These are phyloP conservation scores for Starmera dryadoides DNA, from an alignment of 805 yeast genomes.

Conservation along the genomic window DNA sequence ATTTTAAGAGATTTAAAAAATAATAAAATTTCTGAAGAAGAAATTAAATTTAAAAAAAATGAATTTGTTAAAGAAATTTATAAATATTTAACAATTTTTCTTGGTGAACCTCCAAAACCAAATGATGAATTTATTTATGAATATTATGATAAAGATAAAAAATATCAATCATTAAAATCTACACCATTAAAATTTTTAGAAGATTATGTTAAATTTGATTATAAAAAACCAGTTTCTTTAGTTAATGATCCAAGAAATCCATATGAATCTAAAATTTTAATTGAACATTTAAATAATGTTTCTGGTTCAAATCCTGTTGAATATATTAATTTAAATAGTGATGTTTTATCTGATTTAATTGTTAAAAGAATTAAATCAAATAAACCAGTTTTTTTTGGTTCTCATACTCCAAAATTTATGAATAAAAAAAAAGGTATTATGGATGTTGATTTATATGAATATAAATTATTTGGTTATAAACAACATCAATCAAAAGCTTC, in stretches of 20 bases:
- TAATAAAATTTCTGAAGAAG: conserved; percentile 13
- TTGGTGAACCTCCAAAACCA: conserved; percentile 79
- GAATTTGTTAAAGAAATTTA: conserved; percentile 53
- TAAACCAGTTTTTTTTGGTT: conserved; percentile 82
- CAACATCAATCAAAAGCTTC: conserved; percentile 54
- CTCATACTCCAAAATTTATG: conserved; percentile 79
- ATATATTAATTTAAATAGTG: conserved; percentile 63
- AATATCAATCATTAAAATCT: conserved; percentile 37
- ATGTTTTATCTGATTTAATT: conserved; percentile 50
- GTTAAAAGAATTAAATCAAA: conserved; percentile 62
- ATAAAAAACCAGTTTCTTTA: conserved; percentile 50
- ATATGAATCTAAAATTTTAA: conserved; percentile 54
- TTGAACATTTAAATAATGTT: conserved; percentile 71
- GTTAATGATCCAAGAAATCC: conserved; percentile 80
- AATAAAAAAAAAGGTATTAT: conserved; percentile 57
- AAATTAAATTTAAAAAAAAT: conserved; percentile 24
- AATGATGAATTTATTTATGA: conserved; percentile 67
- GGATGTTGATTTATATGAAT: conserved; percentile 66
- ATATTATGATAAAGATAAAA: conserved; percentile 61
- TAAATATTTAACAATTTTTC: conserved; percentile 55
- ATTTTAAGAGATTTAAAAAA: conserved; percentile 37
- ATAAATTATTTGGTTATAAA: conserved; percentile 47
- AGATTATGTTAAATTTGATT: conserved; percentile 45
- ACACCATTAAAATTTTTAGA: conserved; percentile 62
- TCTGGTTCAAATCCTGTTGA: conserved; percentile 61